A percentile compares a stretch with the other conserved stretches of the same genome.
Conservation (phyloP, 2,329 filamentous ascomycete species). For the Fusarium keratoplasticum region DNA sequence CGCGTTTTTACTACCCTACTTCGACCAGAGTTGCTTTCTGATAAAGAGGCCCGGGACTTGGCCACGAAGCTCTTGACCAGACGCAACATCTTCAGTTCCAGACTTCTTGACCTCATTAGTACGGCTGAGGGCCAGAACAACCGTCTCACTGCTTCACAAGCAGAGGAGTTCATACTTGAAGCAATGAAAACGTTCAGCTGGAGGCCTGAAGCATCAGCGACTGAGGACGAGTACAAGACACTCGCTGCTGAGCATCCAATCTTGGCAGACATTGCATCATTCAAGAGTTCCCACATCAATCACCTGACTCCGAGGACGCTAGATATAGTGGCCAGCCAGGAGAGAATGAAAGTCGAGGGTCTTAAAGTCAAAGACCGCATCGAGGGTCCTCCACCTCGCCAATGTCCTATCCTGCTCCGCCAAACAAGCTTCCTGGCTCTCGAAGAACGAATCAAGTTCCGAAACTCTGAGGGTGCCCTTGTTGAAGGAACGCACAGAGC, state of each 20-base stretch:
- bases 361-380: constrained; percentile 61
- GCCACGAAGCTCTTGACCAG: constrained; percentile 50
- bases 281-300: constrained; percentile 61
- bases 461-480: constrained; percentile 26
- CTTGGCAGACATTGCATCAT: constrained; percentile 59
- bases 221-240: constrained; percentile 54
- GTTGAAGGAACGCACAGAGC: constrained; percentile 58
- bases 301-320: constrained; percentile 64
- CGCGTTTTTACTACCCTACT: constrained; percentile 52
- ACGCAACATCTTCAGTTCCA: constrained; percentile 56
- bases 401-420: constrained; percentile 59
- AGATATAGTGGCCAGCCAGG: constrained; percentile 59
- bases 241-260: constrained; percentile 59
- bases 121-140: constrained; percentile 46
- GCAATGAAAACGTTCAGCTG: constrained; percentile 61
- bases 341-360: constrained; percentile 53
- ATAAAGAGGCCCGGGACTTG: constrained; percentile 45
- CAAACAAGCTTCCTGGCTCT: constrained; percentile 67
- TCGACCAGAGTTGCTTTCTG: constrained; percentile 54
- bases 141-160: constrained; percentile 46
- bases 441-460: constrained; percentile 60
- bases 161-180: constrained; percentile 54
- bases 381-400: constrained; percentile 60
- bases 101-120: constrained; percentile 52
- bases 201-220: constrained; percentile 55